Conservation (phyloP, 768 basidiomycete species). For the Mycena pura region DNA sequence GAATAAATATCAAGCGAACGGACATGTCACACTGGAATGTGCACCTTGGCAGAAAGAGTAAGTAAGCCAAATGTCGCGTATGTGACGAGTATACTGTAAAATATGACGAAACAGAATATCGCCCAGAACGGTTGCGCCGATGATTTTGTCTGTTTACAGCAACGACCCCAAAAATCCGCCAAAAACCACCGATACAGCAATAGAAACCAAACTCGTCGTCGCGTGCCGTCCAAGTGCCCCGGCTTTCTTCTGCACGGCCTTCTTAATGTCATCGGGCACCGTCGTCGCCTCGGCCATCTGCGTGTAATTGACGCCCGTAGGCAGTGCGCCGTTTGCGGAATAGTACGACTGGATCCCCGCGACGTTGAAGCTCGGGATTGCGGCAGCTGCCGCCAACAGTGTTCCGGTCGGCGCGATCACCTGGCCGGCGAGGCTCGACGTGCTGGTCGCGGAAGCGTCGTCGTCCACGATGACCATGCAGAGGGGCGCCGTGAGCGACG, state of each 20-base stretch:
- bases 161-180: no score
- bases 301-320: slow-evolving; percentile 14
- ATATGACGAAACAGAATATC: no score
- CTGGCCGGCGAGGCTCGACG: not conserved
- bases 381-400: not conserved
- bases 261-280: slow-evolving; percentile 7
- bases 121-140: no score
- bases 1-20: no score
- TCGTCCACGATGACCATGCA: slow-evolving; percentile 17
- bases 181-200: no score
- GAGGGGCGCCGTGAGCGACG: not conserved
- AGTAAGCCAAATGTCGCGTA: no score
- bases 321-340: slow-evolving; percentile 5
- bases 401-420: slow-evolving; percentile 10
- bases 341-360: slow-evolving; percentile 12
- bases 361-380: slow-evolving; percentile 16
- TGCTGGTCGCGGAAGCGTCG: not conserved
- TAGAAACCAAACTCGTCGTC: no score
- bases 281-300: slow-evolving; percentile 16
- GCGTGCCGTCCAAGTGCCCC: no score
- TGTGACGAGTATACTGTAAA: no score
- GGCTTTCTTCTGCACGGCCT: not conserved
- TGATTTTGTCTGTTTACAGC: no score
- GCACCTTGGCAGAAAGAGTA: no score
- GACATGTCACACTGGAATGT: no score